A percentile compares a stretch with the other conserved stretches of the same genome.
Evolutionary conservation across 371 early-diverging fungal species (phyloP).

Genomic region (Mycotypha africana): DNA sequence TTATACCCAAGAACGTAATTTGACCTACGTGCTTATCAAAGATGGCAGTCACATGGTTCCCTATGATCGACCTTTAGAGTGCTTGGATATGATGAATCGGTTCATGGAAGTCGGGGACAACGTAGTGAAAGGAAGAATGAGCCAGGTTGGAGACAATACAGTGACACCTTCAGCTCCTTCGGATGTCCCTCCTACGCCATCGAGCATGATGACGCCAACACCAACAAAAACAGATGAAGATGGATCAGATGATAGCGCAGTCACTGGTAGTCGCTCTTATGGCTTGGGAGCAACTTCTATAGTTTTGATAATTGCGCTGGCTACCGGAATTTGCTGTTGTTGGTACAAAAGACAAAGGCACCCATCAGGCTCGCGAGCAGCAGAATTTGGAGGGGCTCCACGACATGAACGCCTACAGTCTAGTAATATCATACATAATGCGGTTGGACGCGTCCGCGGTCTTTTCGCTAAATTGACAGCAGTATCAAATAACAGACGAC

Average conservation of each 20-base stretch:
- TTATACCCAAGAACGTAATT: constrained; percentile 56
- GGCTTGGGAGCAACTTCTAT: constrained; percentile 26
- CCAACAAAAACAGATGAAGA: background rate
- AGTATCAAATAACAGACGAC: background rate
- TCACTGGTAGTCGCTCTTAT: constrained; percentile 3
- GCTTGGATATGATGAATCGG: constrained; percentile 71
- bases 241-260: background rate
- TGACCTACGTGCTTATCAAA: constrained; percentile 62
- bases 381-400: constrained; percentile 17
- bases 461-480: background rate
- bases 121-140: constrained; percentile 24
- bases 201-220: background rate
- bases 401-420: constrained; percentile 11
- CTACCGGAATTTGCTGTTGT: constrained; percentile 25
- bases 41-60: constrained; percentile 84
- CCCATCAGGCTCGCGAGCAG: constrained; percentile 9
- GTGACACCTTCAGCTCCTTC: background rate
- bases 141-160: constrained; percentile 20
- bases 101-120: constrained; percentile 55
- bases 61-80: constrained; percentile 61
- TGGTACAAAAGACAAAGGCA: background rate
- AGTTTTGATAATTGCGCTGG: constrained; percentile 23
- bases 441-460: too few species aligned
- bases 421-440: too few species aligned
- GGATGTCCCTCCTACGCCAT: background rate